A percentile compares a stretch with the other conserved stretches of the same genome.
Conservation (phyloP, 306 rosid species). For the Notholithocarpus densiflorus region DNA sequence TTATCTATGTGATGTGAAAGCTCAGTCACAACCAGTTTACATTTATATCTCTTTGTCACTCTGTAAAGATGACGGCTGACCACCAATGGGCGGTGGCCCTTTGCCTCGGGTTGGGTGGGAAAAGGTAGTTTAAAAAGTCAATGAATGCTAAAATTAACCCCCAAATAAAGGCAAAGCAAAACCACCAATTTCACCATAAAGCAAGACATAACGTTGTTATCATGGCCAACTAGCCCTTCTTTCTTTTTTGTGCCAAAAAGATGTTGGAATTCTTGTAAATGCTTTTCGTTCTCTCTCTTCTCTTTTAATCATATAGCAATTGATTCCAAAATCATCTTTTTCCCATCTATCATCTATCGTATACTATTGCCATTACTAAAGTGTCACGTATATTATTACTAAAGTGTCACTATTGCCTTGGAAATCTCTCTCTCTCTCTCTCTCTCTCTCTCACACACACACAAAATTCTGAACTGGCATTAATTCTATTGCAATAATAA, state of each 20-base stretch:
- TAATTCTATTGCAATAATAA: too few relatives aligned
- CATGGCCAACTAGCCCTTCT: conserved; percentile 15
- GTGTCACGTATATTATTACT: too few relatives aligned
- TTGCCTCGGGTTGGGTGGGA: background rate
- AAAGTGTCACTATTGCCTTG: conserved; percentile 19
- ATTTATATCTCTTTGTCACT: background rate
- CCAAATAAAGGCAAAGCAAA: conserved; percentile 20
- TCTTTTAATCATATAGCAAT: conserved; percentile 70
- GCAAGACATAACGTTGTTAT: conserved; percentile 5
- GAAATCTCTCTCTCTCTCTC: conserved; percentile 19
- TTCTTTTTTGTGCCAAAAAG: conserved; percentile 37
- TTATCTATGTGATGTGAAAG: conserved; percentile 25
- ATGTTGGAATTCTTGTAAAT: conserved; percentile 33
- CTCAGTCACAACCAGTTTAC: conserved; percentile 26
- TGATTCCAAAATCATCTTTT: conserved; percentile 75
- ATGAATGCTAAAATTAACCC: conserved; percentile 5
- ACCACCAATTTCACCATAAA: conserved; percentile 11
- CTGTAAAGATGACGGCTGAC: background rate
- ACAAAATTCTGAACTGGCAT: too few relatives aligned
- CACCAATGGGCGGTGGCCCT: conserved; percentile 5
- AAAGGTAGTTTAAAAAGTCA: background rate
- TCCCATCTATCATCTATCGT: background rate
- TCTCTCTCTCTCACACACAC: too few relatives aligned
- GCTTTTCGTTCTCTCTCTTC: conserved; percentile 20
- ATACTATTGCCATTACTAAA: too few relatives aligned